Evolutionary conservation across 305 asterid genomes (phyloP), one percentile per base, ranked within the genome.

Genomic region (Solanum hybrid): DNA sequence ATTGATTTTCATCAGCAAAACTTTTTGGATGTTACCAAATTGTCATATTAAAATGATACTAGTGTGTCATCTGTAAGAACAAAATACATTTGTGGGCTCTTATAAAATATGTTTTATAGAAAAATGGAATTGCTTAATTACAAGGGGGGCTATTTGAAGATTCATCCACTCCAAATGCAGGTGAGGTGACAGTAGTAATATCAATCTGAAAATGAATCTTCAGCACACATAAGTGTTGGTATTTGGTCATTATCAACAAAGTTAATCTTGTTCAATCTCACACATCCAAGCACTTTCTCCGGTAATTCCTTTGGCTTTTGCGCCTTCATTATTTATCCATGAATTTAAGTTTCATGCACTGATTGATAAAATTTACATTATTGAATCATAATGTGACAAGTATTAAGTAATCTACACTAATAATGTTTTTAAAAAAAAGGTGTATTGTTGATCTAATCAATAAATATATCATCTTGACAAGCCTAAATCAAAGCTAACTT

Each of bases 251-350:
- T 93, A 94, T 96, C 96, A 45, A 93, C 97, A 88, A 96, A 97
- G 91, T 95, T 96, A 38, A 97, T 93, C 94, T 96, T 96, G 95
- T 96, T 97, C 93, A 96, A n/a, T 89, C 99, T 93, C 90, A 92
- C 86, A 86, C 99, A 95, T 90, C 98, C 94, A 13, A 97, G 94
- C 69, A 97, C 92, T 89, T 90, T 93, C 92, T 97, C 99, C 2
- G 99, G 99, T 51, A 97, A 91, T 86, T 97, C 99, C 89, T 97
- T 98, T 9, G 94, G 93, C 90, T 97, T 97, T 87, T 95, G 99
- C 56, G 99, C 99, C 99, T 97, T 95, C 81, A 38, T 10, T 6
- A 90, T 86, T 40, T 79, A 71, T 1, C 12, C 34, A 38, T 76
- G 34, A 45, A 19, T 82, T 45, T 15, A 45, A 82, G 87, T 82